Percentiles rank a stretch among this genome's conserved stretches.
These are phyloP conservation scores for Bremia lactucae DNA, from an alignment of 352 stramenopile genomes.

Conservation along the genomic window DNA sequence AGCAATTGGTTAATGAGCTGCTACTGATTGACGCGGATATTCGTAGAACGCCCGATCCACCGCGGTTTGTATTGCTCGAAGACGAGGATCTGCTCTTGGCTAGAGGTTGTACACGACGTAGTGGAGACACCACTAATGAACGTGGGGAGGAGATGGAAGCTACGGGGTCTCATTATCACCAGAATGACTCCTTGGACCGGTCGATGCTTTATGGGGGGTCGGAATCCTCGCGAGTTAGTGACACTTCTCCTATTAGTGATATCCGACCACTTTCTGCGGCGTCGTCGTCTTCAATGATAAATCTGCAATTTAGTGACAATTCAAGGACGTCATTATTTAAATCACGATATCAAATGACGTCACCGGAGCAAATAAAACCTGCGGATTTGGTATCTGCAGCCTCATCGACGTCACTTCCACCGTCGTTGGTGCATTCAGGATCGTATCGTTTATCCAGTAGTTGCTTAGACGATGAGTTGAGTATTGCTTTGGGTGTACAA, in stretches of 20 bases:
- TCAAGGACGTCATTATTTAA: background rate
- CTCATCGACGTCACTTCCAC: conserved; percentile 19
- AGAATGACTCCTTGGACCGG: conserved; percentile 30
- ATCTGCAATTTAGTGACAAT: conserved; percentile 1
- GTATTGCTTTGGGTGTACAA: conserved; percentile 37
- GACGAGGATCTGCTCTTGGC: conserved; percentile 38
- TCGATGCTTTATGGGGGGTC: conserved; percentile 46
- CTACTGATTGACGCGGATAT: conserved; percentile 30
- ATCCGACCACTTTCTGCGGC: conserved; percentile 2
- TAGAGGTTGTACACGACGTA: conserved; percentile 3
- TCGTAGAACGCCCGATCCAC: conserved; percentile 13
- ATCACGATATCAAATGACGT: conserved; percentile 2
- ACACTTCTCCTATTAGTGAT: background rate
- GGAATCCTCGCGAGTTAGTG: conserved; percentile 16
- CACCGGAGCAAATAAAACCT: conserved; percentile 3
- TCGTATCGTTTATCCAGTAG: conserved; percentile 12
- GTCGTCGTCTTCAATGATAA: conserved; percentile 3
- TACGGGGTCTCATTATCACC: background rate
- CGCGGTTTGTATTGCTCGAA: conserved; percentile 53
- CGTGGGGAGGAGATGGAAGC: background rate
- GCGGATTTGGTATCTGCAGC: conserved; percentile 13
- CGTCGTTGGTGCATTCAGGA: conserved; percentile 1
- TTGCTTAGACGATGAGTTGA: conserved; percentile 44
- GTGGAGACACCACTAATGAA: conserved; percentile 16
- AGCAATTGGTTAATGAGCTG: conserved; percentile 25